These are phyloP conservation scores for Epichloe sp. DNA, from an alignment of 2,329 filamentous ascomycete genomes.

Conservation along the genomic window DNA sequence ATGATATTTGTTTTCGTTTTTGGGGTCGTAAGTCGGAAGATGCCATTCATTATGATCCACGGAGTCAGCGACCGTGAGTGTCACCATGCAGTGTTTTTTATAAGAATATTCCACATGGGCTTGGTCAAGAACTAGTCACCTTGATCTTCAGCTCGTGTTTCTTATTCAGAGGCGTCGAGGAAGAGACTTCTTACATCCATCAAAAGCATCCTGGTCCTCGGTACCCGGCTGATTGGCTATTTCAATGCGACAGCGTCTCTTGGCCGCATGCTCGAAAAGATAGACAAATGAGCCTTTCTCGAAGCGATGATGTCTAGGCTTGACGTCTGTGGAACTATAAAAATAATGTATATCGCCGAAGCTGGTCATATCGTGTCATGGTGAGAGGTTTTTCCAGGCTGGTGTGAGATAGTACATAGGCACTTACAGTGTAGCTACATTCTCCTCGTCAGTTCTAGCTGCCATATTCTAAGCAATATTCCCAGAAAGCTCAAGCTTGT, in stretches of 20 bases:
- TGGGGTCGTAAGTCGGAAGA: slow-evolving; percentile 57
- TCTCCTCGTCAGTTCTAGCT: slow-evolving; percentile 34
- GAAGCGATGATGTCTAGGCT: slow-evolving; percentile 67
- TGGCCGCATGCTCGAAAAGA: slow-evolving; percentile 59
- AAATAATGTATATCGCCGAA: slow-evolving; percentile 72
- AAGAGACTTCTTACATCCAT: slow-evolving; percentile 46
- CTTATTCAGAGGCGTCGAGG: neutral
- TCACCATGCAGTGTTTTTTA: slow-evolving; percentile 60
- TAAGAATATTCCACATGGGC: slow-evolving; percentile 57
- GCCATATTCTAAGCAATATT: slow-evolving; percentile 25
- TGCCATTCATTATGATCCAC: slow-evolving; percentile 54
- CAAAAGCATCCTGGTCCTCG: slow-evolving; percentile 67
- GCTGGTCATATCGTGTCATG: slow-evolving; percentile 25
- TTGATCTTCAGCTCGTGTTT: slow-evolving; percentile 6
- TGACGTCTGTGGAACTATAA: slow-evolving; percentile 52
- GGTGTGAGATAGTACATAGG: neutral
- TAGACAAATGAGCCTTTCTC: slow-evolving; percentile 72
- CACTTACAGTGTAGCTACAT: slow-evolving; percentile 37
- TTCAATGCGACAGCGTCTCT: slow-evolving; percentile 57
- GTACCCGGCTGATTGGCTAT: slow-evolving; percentile 63
- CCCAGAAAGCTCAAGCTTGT: neutral
- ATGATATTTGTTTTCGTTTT: slow-evolving; percentile 65
- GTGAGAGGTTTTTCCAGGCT: neutral
- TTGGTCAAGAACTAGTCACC: slow-evolving; percentile 45
- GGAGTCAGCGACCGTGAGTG: slow-evolving; percentile 46